phyloP scores from a whole-genome alignment of 139 green algal species.

The Astrephomene gubernaculifera region DNA sequence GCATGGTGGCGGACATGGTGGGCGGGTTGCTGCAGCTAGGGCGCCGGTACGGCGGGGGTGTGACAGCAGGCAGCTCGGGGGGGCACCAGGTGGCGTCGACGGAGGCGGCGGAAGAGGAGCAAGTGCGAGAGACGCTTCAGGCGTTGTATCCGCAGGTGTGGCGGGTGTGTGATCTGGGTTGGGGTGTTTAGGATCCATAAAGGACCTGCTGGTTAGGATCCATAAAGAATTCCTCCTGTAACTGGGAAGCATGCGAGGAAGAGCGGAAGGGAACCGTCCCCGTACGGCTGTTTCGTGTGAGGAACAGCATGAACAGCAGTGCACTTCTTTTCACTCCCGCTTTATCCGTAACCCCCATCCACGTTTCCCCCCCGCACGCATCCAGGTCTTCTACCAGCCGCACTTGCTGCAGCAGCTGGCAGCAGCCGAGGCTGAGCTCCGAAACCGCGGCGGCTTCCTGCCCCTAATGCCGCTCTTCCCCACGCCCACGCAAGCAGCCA shows the following conservation, averaged over 20 bases:
- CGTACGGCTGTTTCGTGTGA: too few species aligned
- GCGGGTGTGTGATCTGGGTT: too few species aligned
- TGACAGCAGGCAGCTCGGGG: background rate
- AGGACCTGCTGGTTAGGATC: too few species aligned
- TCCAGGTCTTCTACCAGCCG: slow-evolving; percentile 23
- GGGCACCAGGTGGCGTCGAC: background rate
- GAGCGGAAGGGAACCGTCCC: too few species aligned
- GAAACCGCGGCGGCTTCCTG: slow-evolving; percentile 38
- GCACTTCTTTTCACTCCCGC: too few species aligned
- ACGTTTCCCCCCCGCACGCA: background rate
- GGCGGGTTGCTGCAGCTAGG: slow-evolving; percentile 28
- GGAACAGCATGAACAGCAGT: too few species aligned
- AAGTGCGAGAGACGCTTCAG: slow-evolving; percentile 18
- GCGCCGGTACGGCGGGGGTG: slow-evolving; percentile 6
- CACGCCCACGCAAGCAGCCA: too few species aligned
- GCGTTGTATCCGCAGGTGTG: slow-evolving; percentile 24
- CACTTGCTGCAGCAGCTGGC: background rate
- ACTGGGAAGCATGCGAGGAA: too few species aligned
- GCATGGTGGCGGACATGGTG: slow-evolving; percentile 55
- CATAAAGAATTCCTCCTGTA: too few species aligned
- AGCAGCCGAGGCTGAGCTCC: slow-evolving; percentile 4
- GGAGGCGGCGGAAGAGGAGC: background rate
- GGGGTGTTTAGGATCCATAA: too few species aligned
- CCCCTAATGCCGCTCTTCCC: slow-evolving; percentile 55
- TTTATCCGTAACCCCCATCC: too few species aligned